phyloP scores from a whole-genome alignment of 2,329 filamentous ascomycete genomes.

The Sphaerulina musiva region DNA sequence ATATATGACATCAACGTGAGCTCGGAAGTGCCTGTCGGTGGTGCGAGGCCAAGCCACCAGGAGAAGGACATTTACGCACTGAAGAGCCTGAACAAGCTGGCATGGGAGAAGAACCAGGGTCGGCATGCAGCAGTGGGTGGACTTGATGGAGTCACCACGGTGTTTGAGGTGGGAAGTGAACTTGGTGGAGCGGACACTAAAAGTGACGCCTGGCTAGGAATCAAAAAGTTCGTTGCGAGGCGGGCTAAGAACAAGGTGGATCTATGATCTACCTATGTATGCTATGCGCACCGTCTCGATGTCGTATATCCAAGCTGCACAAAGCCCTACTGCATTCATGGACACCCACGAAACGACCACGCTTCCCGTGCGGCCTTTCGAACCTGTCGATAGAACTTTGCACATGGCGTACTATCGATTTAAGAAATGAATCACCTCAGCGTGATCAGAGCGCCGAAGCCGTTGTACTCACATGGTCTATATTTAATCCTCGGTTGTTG shows the following conservation, averaged over 20 bases:
- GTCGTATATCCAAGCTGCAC: slow-evolving; percentile 1
- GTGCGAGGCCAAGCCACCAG: slow-evolving; percentile 46
- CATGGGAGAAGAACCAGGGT: slow-evolving; percentile 88
- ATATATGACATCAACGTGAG: slow-evolving; percentile 92
- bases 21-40: slow-evolving; percentile 82
- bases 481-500: not conserved
- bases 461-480: not conserved
- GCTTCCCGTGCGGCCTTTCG: not conserved
- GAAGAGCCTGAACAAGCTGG: slow-evolving; percentile 85
- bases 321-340: not conserved
- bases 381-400: no score
- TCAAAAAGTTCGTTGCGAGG: slow-evolving; percentile 77
- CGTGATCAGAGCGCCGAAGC: not conserved
- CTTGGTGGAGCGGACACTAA: slow-evolving; percentile 75
- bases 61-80: slow-evolving; percentile 37
- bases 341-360: not conserved
- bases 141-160: slow-evolving; percentile 79
- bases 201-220: slow-evolving; percentile 83
- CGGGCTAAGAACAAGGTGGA: slow-evolving; percentile 25
- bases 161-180: slow-evolving; percentile 84
- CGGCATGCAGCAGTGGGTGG: slow-evolving; percentile 82
- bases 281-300: not conserved
- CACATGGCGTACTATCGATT: not conserved
- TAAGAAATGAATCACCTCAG: not conserved
- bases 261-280: slow-evolving; percentile 5